Evolutionary conservation across 2,329 filamentous ascomycete species (phyloP).

Genomic region (Monosporascus sp.): DNA sequence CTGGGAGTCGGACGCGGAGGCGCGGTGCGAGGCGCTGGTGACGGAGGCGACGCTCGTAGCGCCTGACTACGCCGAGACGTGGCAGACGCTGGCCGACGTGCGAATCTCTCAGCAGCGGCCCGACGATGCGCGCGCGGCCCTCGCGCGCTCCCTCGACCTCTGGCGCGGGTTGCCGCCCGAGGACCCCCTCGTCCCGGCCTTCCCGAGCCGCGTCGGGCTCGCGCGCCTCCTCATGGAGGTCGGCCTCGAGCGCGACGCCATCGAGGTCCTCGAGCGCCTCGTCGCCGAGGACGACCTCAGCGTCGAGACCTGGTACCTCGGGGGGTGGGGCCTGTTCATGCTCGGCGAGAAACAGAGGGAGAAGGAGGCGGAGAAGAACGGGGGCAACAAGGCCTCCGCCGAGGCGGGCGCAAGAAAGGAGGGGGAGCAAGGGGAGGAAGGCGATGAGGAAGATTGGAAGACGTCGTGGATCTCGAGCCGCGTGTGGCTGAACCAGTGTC

Average conservation of each 20-base stretch:
- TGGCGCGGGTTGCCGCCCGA: conserved; percentile 76
- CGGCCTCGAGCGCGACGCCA: conserved; percentile 75
- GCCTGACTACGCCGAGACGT: conserved; percentile 76
- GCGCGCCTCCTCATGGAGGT: conserved; percentile 85
- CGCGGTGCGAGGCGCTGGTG: conserved; percentile 78
- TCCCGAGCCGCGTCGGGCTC: conserved; percentile 77
- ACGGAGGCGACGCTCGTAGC: conserved; percentile 86
- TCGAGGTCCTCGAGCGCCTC: conserved; percentile 77
- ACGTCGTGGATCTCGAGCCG: conserved; percentile 67
- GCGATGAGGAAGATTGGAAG: conserved; percentile 46
- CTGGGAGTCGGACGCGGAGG: conserved; percentile 86
- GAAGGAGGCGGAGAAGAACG: conserved; percentile 30
- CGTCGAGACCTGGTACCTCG: conserved; percentile 94
- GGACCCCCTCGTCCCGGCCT: conserved; percentile 73
- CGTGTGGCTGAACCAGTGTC: conserved; percentile 75
- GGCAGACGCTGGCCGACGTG: conserved; percentile 92
- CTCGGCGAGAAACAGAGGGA: conserved; percentile 63
- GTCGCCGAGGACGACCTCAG: conserved; percentile 87
- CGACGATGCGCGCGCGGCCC: conserved; percentile 74
- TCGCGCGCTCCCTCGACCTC: conserved; percentile 71
- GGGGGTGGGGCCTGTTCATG: conserved; percentile 86
- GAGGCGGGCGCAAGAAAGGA: conserved; percentile 54
- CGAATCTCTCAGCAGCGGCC: conserved; percentile 78
- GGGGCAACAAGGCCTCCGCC: conserved; percentile 25
- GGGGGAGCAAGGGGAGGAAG: conserved; percentile 34